phyloP scores from a whole-genome alignment of 805 yeast species.

The Candida sakaeoensis region DNA sequence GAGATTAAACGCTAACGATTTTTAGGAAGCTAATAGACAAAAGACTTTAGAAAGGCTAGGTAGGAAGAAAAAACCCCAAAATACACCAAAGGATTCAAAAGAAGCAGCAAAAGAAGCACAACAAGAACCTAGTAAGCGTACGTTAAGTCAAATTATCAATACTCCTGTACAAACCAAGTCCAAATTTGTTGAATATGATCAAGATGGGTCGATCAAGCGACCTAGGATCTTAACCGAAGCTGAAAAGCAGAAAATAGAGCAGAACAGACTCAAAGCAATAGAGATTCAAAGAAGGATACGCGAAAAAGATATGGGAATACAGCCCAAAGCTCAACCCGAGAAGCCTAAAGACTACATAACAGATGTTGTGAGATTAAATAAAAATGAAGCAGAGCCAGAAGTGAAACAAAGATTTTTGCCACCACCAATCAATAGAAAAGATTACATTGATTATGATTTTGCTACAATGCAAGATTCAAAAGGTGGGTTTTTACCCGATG shows the following conservation, averaged over 20 bases:
- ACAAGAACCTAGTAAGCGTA: conserved; percentile 3
- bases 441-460: conserved; percentile 81
- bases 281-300: conserved; percentile 31
- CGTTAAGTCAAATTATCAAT: conserved; percentile 9
- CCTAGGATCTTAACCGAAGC: conserved; percentile 43
- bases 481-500: conserved; percentile 72
- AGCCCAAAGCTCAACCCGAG: conserved; percentile 8
- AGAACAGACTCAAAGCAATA: conserved; percentile 52
- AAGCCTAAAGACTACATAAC: conserved; percentile 30
- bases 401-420: conserved; percentile 16
- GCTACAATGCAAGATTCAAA: conserved; percentile 83
- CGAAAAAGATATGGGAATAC: conserved; percentile 35
- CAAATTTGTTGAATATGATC: conserved; percentile 9
- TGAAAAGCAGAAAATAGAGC: conserved; percentile 47
- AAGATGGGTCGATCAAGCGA: conserved; percentile 13
- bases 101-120: neutral
- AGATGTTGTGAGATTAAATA: conserved; percentile 13
- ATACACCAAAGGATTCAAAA: neutral
- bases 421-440: conserved; percentile 49
- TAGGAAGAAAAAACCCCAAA: conserved; percentile 2
- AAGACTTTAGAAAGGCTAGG: conserved; percentile 58
- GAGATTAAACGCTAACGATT: no score
- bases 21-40: conserved; percentile 61
- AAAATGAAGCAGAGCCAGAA: conserved; percentile 11
- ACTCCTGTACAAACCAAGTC: conserved; percentile 9